These are phyloP conservation scores for Ceratobasidium sp. DNA, from an alignment of 1,284 basidiomycete species.

Conservation along the genomic window DNA sequence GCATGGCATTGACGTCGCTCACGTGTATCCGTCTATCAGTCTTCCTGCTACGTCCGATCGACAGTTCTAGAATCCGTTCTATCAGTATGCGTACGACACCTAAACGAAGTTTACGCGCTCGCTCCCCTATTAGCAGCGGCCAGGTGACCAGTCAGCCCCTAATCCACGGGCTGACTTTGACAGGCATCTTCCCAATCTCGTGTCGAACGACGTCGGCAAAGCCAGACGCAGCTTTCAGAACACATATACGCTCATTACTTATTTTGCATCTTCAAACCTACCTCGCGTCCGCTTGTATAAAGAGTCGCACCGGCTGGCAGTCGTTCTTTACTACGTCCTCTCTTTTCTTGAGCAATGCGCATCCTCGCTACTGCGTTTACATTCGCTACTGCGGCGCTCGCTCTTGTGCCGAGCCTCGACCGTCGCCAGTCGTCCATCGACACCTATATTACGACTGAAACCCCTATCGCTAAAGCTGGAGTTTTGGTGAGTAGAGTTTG, in stretches of 20 bases:
- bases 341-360: conserved; percentile 24
- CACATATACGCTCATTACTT: conserved; percentile 10
- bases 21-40: conserved; percentile 23
- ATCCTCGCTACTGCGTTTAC: conserved; percentile 39
- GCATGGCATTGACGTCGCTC: conserved; percentile 40
- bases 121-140: not conserved
- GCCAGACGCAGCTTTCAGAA: conserved; percentile 16
- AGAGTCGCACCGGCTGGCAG: conserved; percentile 11
- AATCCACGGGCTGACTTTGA: conserved; percentile 21
- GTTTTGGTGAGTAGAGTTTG: not conserved
- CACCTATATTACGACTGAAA: conserved; percentile 45
- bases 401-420: conserved; percentile 12
- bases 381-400: not conserved
- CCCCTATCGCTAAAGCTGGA: conserved; percentile 44
- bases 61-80: conserved; percentile 39
- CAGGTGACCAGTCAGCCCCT: conserved; percentile 41
- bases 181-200: conserved; percentile 28
- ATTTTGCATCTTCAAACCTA: conserved; percentile 10
- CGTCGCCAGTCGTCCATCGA: conserved; percentile 41
- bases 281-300: conserved; percentile 21
- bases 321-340: conserved; percentile 26
- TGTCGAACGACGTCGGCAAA: conserved; percentile 23
- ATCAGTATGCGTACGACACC: not conserved
- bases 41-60: conserved; percentile 19
- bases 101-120: conserved; percentile 6